A percentile compares a stretch with the other conserved stretches of the same genome.
Evolutionary conservation across 306 rosid species (phyloP).

Genomic region (Betula pendula): DNA sequence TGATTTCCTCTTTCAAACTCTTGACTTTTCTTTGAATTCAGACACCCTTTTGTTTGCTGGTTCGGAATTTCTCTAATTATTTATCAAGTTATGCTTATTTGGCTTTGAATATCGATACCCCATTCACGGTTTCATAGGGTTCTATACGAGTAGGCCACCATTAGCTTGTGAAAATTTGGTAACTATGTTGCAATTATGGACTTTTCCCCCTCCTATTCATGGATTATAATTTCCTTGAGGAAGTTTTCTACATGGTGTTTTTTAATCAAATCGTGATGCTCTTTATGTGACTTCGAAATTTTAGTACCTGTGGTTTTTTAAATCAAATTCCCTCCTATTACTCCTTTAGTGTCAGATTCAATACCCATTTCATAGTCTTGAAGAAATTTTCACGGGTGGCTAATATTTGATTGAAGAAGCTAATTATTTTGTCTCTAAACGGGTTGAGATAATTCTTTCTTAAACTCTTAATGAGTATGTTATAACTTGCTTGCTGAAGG

Average conservation of each 20-base stretch:
- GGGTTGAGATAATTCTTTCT: not conserved
- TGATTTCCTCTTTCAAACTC: slow-evolving; percentile 1
- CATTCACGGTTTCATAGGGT: not conserved
- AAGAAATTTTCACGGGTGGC: not conserved
- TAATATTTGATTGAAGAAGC: not conserved
- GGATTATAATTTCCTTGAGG: not conserved
- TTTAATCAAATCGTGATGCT: not conserved
- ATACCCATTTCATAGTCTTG: not conserved
- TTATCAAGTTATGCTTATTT: too few relatives aligned
- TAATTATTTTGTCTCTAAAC: not conserved
- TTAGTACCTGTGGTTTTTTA: not conserved
- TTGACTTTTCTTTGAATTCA: not conserved
- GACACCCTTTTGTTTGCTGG: not conserved
- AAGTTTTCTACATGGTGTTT: not conserved
- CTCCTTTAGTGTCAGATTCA: not conserved
- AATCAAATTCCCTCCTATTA: not conserved
- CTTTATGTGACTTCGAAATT: not conserved
- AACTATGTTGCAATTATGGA: not conserved
- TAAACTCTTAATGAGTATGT: not conserved
- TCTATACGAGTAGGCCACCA: not conserved
- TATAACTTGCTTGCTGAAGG: slow-evolving; percentile 6
- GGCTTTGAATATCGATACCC: not conserved
- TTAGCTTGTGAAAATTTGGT: not conserved
- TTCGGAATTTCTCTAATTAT: not conserved
- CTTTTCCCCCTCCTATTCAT: too few relatives aligned